phyloP scores from a whole-genome alignment of 192 early-diverging fungal genomes.

The Gonapodya prolifera region DNA sequence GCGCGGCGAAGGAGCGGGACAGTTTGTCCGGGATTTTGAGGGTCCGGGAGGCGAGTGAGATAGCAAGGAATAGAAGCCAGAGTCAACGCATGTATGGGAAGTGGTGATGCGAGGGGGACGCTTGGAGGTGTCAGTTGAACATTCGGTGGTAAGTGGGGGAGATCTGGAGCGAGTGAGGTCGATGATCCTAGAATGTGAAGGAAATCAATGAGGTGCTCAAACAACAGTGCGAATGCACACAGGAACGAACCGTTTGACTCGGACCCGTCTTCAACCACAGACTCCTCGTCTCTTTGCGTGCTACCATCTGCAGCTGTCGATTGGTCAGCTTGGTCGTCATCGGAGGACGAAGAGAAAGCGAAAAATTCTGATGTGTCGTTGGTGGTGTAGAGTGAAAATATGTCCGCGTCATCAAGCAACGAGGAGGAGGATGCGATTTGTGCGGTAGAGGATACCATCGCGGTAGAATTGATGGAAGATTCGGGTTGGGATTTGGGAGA shows the following conservation, averaged over 20 bases:
- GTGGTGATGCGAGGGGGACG: not conserved
- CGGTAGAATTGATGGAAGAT: not conserved
- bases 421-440: not conserved
- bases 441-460: not conserved
- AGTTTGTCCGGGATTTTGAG: not conserved
- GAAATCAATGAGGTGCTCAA: not conserved
- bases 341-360: not conserved
- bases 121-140: not conserved
- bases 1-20: conserved; percentile 53
- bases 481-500: not conserved
- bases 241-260: not conserved
- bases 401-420: not conserved
- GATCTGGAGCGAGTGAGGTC: not conserved
- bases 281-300: not conserved
- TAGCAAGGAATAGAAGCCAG: not conserved
- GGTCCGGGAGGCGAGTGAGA: not conserved
- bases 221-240: not conserved
- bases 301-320: not conserved
- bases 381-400: not conserved
- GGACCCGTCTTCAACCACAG: not conserved
- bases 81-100: not conserved
- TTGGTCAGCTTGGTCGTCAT: not conserved
- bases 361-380: not conserved
- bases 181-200: not conserved
- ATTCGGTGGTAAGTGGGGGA: not conserved